phyloP scores from a whole-genome alignment of 2,329 filamentous ascomycete genomes.

The Exophiala spinifera region DNA sequence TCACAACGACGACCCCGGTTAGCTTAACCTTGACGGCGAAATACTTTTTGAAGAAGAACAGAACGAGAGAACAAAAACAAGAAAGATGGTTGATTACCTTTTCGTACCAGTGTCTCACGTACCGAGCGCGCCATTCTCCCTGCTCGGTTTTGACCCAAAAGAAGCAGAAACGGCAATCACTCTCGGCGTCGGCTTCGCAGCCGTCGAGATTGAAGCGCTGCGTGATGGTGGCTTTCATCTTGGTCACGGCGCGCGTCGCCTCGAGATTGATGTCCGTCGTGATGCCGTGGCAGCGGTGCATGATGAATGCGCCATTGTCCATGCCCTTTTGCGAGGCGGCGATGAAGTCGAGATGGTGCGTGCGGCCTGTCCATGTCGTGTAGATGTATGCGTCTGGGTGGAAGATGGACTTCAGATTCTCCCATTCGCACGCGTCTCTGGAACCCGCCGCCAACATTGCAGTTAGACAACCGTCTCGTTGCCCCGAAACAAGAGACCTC shows the following conservation, averaged over 20 bases:
- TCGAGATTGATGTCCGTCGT: slow-evolving; percentile 43
- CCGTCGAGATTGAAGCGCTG: slow-evolving; percentile 44
- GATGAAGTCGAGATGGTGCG: slow-evolving; percentile 46
- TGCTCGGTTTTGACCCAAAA: slow-evolving; percentile 21
- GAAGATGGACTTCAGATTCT: slow-evolving; percentile 52
- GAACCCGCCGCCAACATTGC: background rate
- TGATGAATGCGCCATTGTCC: slow-evolving; percentile 53
- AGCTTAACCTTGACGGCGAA: too few species aligned
- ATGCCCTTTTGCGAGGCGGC: slow-evolving; percentile 51
- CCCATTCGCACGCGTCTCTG: slow-evolving; percentile 52
- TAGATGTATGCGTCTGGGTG: slow-evolving; percentile 49
- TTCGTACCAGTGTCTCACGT: slow-evolving; percentile 52
- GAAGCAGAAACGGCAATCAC: slow-evolving; percentile 27
- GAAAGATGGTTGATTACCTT: too few species aligned
- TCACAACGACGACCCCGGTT: too few species aligned
- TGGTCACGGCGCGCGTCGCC: slow-evolving; percentile 46
- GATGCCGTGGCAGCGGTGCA: slow-evolving; percentile 55
- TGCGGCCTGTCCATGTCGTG: slow-evolving; percentile 51
- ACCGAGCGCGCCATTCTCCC: slow-evolving; percentile 27
- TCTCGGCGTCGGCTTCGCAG: slow-evolving; percentile 24
- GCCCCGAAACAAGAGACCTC: too few species aligned
- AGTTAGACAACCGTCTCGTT: too few species aligned
- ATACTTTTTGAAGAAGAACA: too few species aligned
- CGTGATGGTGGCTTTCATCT: slow-evolving; percentile 56
- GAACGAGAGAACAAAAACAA: too few species aligned